Base-by-base conservation (phyloP, 2,329 filamentous ascomycete genomes). In the Cladosporium halotolerans region DNA sequence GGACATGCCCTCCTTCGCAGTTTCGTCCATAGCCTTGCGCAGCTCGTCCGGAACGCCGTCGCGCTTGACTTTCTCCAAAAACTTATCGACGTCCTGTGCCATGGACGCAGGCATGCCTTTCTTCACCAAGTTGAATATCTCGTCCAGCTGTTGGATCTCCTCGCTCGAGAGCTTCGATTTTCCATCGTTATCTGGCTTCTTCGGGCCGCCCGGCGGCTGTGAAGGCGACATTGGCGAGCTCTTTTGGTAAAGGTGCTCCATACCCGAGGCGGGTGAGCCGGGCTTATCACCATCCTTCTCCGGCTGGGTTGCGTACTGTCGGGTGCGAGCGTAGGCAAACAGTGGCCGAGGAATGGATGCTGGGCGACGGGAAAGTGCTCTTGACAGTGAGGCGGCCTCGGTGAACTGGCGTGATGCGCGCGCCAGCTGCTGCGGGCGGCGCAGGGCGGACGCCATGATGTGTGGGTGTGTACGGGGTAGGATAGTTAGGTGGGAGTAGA, bases 11-110 rank as follows among this genome's bases (percentile, higher is more conserved):
- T 74, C 73, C 32, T 74, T 77, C 68, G 67, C 72, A 63, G 74
- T 72, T 58, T 77, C 76, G 47, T 82, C 76, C 68, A 85, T 79
- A 49, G 86, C 77, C 58, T 85, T 78, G 52, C 80, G 78, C 14
- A 89, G 71, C 65, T 89, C 88, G 18, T 72, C 63, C 1, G 89
- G 88, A 13, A 89, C 80, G 9, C 89, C 89, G 40, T 83, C 77
- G 56, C 77, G 76, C 71, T 84, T 82, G 56, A 92, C 77, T 28
- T 78, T 73, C 56, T 79, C 72, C n/a, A 87, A 71, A 8, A 83
- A 76, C 45, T 80, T 76, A 55, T 82, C 76, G 55, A 90, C 69
- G 18, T 78, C 72, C 47, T 80, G 70, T 38, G 76, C 75, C 69
- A 88, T 83, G n/a, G 77, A 76, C 52, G 77, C 74, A 7, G 86